These are phyloP conservation scores for Pseudocercospora crystallina DNA, from an alignment of 2,329 filamentous ascomycete species.

Conservation along the genomic window DNA sequence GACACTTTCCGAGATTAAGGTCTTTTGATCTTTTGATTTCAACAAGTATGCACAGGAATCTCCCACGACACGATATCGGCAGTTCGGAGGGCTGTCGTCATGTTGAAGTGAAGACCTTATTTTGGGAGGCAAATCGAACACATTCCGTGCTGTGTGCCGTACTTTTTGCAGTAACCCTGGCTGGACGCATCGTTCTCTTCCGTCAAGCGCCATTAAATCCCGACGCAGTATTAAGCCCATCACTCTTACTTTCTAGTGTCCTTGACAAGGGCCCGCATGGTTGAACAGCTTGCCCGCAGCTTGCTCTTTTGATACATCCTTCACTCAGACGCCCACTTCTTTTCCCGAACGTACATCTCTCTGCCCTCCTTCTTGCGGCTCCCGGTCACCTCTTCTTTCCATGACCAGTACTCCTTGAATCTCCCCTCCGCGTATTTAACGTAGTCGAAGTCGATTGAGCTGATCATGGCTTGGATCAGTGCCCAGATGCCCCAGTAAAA, in stretches of 20 bases:
- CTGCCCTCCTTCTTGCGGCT: slow-evolving; percentile 53
- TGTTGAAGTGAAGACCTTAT: slow-evolving; percentile 10
- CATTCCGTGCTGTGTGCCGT: slow-evolving; percentile 10
- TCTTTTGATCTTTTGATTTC: not conserved
- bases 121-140: not conserved
- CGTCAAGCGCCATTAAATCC: not conserved
- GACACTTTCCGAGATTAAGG: too few species aligned
- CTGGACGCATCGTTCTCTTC: slow-evolving; percentile 2
- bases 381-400: slow-evolving; percentile 74
- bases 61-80: not conserved
- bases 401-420: slow-evolving; percentile 88
- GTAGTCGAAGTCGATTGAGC: slow-evolving; percentile 96
- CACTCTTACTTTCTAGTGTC: not conserved
- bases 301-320: not conserved
- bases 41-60: slow-evolving; percentile 2
- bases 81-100: slow-evolving; percentile 4
- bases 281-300: slow-evolving; percentile 16
- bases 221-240: too few species aligned
- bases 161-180: not conserved
- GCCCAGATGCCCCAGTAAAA: slow-evolving; percentile 95
- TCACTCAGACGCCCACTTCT: slow-evolving; percentile 60
- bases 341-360: slow-evolving; percentile 72
- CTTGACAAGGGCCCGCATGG: slow-evolving; percentile 4
- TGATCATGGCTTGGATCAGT: slow-evolving; percentile 89
- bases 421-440: slow-evolving; percentile 83